Evolutionary conservation across 768 basidiomycete genomes (phyloP).

Genomic region (Hemileccinum rubropunctum): DNA sequence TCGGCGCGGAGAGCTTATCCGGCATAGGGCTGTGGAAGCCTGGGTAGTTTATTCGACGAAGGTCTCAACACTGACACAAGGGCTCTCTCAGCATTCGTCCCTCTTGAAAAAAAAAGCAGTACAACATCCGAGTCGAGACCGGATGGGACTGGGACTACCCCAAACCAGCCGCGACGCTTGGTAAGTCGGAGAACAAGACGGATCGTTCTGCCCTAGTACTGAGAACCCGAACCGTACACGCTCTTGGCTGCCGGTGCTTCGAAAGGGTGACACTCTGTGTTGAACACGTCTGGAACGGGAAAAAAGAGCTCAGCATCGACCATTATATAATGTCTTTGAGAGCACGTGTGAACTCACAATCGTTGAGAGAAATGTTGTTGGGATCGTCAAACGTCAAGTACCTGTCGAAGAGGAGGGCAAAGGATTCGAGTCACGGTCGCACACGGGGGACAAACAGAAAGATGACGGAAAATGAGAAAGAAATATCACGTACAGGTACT

Average conservation of each 20-base stretch:
- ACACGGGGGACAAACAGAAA: background rate
- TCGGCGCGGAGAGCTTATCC: no score
- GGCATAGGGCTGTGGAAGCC: no score
- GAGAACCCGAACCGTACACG: slow-evolving; percentile 33
- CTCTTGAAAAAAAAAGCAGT: no score
- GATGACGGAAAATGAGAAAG: no score
- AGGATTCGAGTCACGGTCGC: background rate
- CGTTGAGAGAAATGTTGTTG: slow-evolving; percentile 56
- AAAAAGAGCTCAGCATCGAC: no score
- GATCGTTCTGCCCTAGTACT: background rate
- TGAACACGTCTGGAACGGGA: slow-evolving; percentile 52
- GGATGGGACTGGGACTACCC: no score
- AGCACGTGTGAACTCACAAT: slow-evolving; percentile 38
- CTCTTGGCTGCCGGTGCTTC: slow-evolving; percentile 47
- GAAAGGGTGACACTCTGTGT: slow-evolving; percentile 72
- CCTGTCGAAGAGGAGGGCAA: slow-evolving; percentile 28
- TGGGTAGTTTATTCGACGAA: no score
- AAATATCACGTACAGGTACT: slow-evolving; percentile 61
- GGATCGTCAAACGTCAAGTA: slow-evolving; percentile 76
- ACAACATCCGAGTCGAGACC: no score
- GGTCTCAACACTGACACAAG: no score
- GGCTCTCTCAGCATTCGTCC: no score
- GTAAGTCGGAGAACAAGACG: no score
- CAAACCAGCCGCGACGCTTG: no score
- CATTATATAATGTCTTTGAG: background rate